Evolutionary conservation across 805 yeast genomes (phyloP), one percentile per base, ranked within the genome.

Genomic region (Kluyveromyces siamensis): DNA sequence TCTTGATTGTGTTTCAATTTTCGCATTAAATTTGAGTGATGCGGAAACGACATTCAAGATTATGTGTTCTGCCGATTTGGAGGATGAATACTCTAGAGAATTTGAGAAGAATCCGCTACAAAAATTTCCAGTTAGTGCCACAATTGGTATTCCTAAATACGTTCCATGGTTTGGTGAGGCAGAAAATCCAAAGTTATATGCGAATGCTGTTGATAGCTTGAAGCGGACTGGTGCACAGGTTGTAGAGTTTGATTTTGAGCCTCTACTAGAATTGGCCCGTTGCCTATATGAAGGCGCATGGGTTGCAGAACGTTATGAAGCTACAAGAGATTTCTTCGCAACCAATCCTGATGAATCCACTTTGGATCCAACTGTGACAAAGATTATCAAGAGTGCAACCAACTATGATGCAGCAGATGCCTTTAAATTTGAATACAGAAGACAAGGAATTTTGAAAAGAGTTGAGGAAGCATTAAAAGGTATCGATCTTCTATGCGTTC

Each of bases 261-360:
- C 89, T 4, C 72, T 91, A 39, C 72, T 87, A 52, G 85, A 84
- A 37, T 73, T 91, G 49, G 99, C 98, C 16, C 79, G 79, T 57
- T 86, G 93, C 61, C 74, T 91, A 37, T 91, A 91, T 64, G 97
- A 91, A 62, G 99, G 99, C 50, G 86, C 98, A n/a, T 91, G 99
- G 99, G 98, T 91, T 10, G 87, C 95, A 21, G 99, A 91, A 71
- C 79, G 99, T 57, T 89, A 81, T 69, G 81, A 87, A 53, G 96
- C 96, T 25, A 78, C 81, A 37, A 77, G 79, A 56, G 87, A 84
- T 40, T 85, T 84, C 56, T 74, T 87, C 49, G 78, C 78, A 27
- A 73, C 84, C 8, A 76, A 81, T 60, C 89, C 93, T 17, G 87
- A 93, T 33, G 72, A 65, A 40, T 74, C 76, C 35, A 75, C 84